Evolutionary conservation across 257 asterid genomes (phyloP).

Genomic region (Nemophila menziesii): DNA sequence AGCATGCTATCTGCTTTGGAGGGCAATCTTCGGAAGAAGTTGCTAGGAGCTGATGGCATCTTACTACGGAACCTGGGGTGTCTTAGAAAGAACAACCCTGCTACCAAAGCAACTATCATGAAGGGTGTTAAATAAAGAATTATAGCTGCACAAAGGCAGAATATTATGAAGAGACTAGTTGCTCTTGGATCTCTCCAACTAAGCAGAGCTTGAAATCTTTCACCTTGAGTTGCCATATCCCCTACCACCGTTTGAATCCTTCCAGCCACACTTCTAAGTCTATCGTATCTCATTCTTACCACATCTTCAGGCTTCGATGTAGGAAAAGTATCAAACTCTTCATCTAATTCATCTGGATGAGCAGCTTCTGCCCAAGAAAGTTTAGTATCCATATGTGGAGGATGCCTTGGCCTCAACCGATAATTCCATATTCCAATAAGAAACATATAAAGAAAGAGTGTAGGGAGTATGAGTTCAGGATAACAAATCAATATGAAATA

Average conservation of each 20-base stretch:
- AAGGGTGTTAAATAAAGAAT: constrained; percentile 14
- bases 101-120: constrained; percentile 6
- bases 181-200: constrained; percentile 23
- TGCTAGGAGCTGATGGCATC: constrained; percentile 13
- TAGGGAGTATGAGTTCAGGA: constrained; percentile 18
- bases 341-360: constrained; percentile 20
- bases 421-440: constrained; percentile 18
- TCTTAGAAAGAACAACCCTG: constrained; percentile 13
- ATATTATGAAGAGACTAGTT: constrained; percentile 7
- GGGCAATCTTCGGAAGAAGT: constrained; percentile 18
- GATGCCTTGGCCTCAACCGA: constrained; percentile 15
- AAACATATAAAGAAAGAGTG: constrained; percentile 18
- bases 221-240: constrained; percentile 18
- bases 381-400: constrained; percentile 19
- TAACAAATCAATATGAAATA: constrained; percentile 14
- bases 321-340: constrained; percentile 20
- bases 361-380: constrained; percentile 17
- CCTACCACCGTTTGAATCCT: constrained; percentile 15
- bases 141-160: constrained; percentile 13
- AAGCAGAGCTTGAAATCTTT: constrained; percentile 15
- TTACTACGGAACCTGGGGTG: constrained; percentile 16
- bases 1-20: constrained; percentile 16
- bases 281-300: constrained; percentile 15
- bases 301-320: constrained; percentile 8
- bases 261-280: constrained; percentile 16